Evolutionary conservation across 2,329 filamentous ascomycete genomes (phyloP).

Genomic region (Polychaeton citri): DNA sequence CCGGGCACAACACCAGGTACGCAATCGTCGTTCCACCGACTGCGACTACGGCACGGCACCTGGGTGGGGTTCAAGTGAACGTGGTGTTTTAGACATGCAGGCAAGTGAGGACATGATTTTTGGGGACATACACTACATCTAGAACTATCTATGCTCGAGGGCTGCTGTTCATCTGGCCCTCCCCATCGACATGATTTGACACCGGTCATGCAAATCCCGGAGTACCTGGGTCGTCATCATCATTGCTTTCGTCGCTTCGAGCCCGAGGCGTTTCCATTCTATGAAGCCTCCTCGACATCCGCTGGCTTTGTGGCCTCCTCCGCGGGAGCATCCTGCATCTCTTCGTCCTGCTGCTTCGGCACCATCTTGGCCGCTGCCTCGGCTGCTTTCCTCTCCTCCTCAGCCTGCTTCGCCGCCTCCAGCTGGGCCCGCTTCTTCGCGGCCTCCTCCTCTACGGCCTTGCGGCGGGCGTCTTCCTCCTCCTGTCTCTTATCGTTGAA

Average conservation of each 20-base stretch:
- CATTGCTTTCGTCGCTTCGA: background rate
- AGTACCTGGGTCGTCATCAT: too few relatives aligned
- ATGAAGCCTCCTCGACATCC: slow-evolving; percentile 16
- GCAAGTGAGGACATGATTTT: too few relatives aligned
- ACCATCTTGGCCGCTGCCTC: slow-evolving; percentile 28
- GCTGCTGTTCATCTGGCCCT: too few relatives aligned
- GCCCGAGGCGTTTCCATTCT: background rate
- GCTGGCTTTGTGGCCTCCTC: slow-evolving; percentile 14
- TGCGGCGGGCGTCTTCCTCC: slow-evolving; percentile 60
- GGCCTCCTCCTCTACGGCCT: slow-evolving; percentile 51
- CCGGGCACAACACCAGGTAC: too few relatives aligned
- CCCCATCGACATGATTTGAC: too few relatives aligned
- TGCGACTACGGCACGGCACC: too few relatives aligned
- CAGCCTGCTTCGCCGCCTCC: slow-evolving; percentile 66
- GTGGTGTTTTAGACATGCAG: too few relatives aligned
- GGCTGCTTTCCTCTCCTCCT: slow-evolving; percentile 50
- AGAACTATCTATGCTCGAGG: too few relatives aligned
- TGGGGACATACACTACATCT: too few relatives aligned
- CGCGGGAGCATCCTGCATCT: slow-evolving; percentile 48
- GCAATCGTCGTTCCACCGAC: too few relatives aligned
- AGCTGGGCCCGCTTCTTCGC: slow-evolving; percentile 51
- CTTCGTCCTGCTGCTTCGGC: slow-evolving; percentile 29
- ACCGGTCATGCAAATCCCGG: too few relatives aligned
- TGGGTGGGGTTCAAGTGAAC: too few relatives aligned
- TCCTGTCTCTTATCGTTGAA: slow-evolving; percentile 90